These are phyloP conservation scores for Tephrocybe sp. DNA, from an alignment of 768 basidiomycete genomes.

Conservation along the genomic window DNA sequence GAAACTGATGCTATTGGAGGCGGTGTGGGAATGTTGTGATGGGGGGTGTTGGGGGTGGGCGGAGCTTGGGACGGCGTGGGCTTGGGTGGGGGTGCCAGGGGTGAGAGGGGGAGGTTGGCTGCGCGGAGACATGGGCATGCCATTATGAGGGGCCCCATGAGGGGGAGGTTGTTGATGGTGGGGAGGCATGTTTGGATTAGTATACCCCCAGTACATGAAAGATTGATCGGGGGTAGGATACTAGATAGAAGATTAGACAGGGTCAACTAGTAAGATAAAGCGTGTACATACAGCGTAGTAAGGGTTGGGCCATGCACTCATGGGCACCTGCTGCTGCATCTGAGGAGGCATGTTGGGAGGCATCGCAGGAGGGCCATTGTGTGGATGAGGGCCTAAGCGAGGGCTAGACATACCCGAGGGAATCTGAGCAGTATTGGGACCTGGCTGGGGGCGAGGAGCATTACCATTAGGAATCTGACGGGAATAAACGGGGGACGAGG, in stretches of 20 bases:
- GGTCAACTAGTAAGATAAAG: conserved; percentile 6
- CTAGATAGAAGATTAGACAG: conserved; percentile 32
- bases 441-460: conserved; percentile 53
- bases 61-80: conserved; percentile 50
- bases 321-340: conserved; percentile 39
- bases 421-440: conserved; percentile 50
- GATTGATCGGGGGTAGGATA: conserved; percentile 36
- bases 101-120: conserved; percentile 53
- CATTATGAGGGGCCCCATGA: conserved; percentile 44
- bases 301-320: conserved; percentile 34
- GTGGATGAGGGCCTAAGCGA: conserved; percentile 58
- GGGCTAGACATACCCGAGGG: conserved; percentile 64
- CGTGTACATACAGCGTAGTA: conserved; percentile 61
- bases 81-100: conserved; percentile 67
- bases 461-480: conserved; percentile 63
- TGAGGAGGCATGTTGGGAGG: conserved; percentile 32
- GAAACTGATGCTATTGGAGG: conserved; percentile 42
- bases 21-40: conserved; percentile 40
- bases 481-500: conserved; percentile 65
- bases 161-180: conserved; percentile 50
- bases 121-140: conserved; percentile 70
- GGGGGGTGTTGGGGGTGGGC: conserved; percentile 47
- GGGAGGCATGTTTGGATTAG: conserved; percentile 32
- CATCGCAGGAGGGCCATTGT: conserved; percentile 51
- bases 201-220: conserved; percentile 24